Evolutionary conservation across 2,329 filamentous ascomycete species (phyloP), one percentile per base, ranked within the genome.

Genomic region (Endoconidiophora polonica): DNA sequence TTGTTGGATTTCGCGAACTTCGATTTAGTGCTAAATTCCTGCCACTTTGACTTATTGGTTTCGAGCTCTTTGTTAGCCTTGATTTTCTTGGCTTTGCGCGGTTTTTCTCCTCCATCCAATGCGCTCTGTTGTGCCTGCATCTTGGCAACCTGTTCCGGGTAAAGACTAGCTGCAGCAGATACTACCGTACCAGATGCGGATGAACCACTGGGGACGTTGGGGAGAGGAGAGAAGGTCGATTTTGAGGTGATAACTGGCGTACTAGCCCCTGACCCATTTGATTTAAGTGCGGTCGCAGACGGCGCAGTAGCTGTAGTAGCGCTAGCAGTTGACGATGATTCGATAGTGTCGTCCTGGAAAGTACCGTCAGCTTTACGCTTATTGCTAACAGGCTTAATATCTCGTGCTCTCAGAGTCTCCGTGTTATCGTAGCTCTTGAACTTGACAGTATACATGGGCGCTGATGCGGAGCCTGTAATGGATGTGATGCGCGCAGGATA

Each of bases 401-500:
- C 87, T 64, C 83, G 81, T 54, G 83, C 78, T 54, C 81, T 77
- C 54, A 94, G 67, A 33, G 84, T 91, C 65, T 94, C 87, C 43
- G 82, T 86, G 20, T 76, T 86, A 55, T 81, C 77, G 67, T 96
- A 96, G 59, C 79, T 85, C 67, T 93, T 90, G 72, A 96, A 98
- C 58, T 84, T 91, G 64, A 98, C 88, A 44, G 86, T 83, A 63
- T 95, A 98, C 55, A 95, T 85, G 36, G 88, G 90, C 48, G 86
- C 84, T 41, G 79, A 83, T n/a, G 82, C 81, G 6, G 87, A 94
- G 52, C 91, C 91, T 20, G 90, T 95, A 58, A 95, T 88, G 48
- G 84, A 88, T 47, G 86, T 90, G 64, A 98, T 94, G 59, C 86
- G 81, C 40, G 88, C 91, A 43, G 86, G 82, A 67, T 96, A 96